Conservation (phyloP, 768 basidiomycete genomes). For the Trametes punicea region DNA sequence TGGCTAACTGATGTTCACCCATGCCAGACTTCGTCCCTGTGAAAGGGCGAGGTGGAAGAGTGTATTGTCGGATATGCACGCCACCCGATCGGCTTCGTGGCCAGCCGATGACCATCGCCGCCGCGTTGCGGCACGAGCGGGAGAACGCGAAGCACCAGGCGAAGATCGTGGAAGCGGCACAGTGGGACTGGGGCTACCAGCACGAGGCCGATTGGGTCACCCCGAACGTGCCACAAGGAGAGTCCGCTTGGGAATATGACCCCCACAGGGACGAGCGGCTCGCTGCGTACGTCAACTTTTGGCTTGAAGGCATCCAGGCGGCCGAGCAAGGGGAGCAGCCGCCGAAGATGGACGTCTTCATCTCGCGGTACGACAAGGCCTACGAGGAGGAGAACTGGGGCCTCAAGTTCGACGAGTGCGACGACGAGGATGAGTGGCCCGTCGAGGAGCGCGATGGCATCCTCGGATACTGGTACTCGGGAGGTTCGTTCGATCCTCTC, state of each 20-base stretch:
- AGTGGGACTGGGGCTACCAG: conserved; percentile 9
- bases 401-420: not conserved
- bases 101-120: conserved; percentile 27
- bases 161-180: conserved; percentile 13
- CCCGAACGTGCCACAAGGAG: not conserved
- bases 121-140: conserved; percentile 33
- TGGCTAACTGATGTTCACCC: not conserved
- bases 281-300: conserved; percentile 49
- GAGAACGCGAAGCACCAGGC: conserved; percentile 23
- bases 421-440: conserved; percentile 1
- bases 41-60: conserved; percentile 28
- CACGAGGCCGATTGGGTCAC: conserved; percentile 1
- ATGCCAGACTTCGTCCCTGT: conserved; percentile 25
- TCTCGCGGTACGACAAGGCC: conserved; percentile 38
- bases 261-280: conserved; percentile 3
- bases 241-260: conserved; percentile 16
- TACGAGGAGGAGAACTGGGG: conserved; percentile 23
- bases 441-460: conserved; percentile 2
- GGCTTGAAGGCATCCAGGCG: conserved; percentile 47
- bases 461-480: not conserved
- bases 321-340: conserved; percentile 42
- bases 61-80: conserved; percentile 33
- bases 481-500: conserved; percentile 8
- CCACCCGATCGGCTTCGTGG: conserved; percentile 20
- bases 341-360: conserved; percentile 43